These are phyloP conservation scores for Purpureocillium lavendulum DNA, from an alignment of 2,329 filamentous ascomycete species.

Conservation along the genomic window DNA sequence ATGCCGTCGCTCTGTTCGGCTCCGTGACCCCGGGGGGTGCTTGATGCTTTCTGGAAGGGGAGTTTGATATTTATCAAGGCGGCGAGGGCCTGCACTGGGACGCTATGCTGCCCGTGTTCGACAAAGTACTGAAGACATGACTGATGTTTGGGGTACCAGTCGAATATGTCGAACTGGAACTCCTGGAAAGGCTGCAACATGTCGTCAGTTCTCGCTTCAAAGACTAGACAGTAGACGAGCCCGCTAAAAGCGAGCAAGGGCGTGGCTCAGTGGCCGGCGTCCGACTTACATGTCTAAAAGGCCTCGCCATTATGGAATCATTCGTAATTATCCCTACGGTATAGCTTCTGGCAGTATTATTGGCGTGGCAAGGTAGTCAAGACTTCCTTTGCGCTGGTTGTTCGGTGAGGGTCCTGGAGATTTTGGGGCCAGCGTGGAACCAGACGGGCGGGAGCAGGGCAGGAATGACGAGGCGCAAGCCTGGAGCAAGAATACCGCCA, in stretches of 20 bases:
- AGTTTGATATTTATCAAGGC: conserved; percentile 88
- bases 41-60: conserved; percentile 63
- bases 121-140: conserved; percentile 88
- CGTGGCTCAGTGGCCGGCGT: too few species aligned
- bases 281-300: conserved; percentile 12
- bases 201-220: not conserved
- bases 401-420: too few species aligned
- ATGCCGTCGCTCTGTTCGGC: not conserved
- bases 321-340: too few species aligned
- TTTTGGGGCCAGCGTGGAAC: too few species aligned
- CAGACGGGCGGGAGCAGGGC: too few species aligned
- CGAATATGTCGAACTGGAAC: conserved; percentile 67
- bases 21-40: conserved; percentile 10
- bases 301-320: conserved; percentile 10
- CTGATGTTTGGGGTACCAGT: conserved; percentile 88
- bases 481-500: too few species aligned
- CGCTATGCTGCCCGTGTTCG: conserved; percentile 79
- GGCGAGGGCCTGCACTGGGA: conserved; percentile 76
- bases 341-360: too few species aligned
- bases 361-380: too few species aligned
- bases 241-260: too few species aligned
- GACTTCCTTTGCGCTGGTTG: too few species aligned
- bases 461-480: too few species aligned
- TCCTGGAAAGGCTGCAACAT: conserved; percentile 34
- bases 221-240: not conserved